These are phyloP conservation scores for Cicer cuneatum DNA, from an alignment of 306 rosid species.

Conservation along the genomic window DNA sequence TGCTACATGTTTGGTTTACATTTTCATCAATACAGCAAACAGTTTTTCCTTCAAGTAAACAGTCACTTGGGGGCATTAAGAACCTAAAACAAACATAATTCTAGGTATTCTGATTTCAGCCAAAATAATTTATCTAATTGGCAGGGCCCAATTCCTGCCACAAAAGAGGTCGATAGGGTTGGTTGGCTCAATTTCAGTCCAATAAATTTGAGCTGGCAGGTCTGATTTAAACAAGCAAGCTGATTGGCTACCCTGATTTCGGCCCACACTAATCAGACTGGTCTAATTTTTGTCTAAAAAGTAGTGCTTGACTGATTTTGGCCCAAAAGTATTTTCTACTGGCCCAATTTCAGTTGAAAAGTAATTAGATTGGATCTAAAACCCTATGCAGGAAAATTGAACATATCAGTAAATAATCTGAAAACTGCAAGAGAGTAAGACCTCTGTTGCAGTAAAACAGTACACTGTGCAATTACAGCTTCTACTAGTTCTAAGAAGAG, in stretches of 20 bases:
- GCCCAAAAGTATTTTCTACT: neutral
- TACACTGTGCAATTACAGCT: neutral
- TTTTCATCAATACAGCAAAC: neutral
- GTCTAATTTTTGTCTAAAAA: neutral
- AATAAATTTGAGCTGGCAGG: neutral
- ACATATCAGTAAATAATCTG: constrained; percentile 20
- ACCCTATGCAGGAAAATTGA: neutral
- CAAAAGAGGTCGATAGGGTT: neutral
- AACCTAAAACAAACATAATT: neutral
- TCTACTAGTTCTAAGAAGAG: constrained; percentile 19
- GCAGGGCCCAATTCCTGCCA: neutral
- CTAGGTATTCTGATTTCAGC: neutral
- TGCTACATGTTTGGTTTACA: neutral
- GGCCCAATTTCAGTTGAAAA: neutral
- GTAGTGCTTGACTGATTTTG: neutral
- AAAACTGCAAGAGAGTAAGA: neutral
- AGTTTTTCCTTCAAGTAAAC: neutral
- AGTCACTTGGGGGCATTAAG: neutral
- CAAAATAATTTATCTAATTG: neutral
- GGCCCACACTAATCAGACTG: neutral
- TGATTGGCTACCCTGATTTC: neutral
- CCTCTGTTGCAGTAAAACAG: neutral
- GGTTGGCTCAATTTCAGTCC: neutral
- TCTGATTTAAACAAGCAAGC: constrained; percentile 12
- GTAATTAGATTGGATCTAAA: constrained; percentile 7